Evolutionary conservation across 78 protist species (phyloP).

Genomic region (Dictyostelium firmibasis): DNA sequence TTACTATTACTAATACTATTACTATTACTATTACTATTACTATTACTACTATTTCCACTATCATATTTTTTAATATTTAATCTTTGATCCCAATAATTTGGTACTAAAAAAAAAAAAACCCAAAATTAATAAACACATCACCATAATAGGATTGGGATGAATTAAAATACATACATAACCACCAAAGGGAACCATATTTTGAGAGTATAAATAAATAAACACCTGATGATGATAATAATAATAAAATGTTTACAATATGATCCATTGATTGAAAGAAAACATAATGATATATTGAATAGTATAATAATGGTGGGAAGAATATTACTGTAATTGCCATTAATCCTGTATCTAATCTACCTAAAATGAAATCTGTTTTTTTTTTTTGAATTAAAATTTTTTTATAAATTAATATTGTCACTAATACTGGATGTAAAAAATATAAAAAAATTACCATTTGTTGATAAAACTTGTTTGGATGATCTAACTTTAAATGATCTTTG

Average conservation of each 20-base stretch:
- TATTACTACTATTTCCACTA: background rate
- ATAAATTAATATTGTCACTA: no score
- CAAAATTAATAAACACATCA: background rate
- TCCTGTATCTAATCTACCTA: slow-evolving; percentile 54
- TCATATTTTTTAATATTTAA: slow-evolving; percentile 4
- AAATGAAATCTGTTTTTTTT: slow-evolving; percentile 5
- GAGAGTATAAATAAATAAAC: background rate
- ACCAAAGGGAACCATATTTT: slow-evolving; percentile 33
- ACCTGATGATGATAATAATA: slow-evolving; percentile 9
- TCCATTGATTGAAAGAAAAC: background rate
- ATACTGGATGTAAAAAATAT: no score
- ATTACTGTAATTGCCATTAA: slow-evolving; percentile 26
- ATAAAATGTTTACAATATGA: background rate
- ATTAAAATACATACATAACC: slow-evolving; percentile 1
- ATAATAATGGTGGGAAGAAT: slow-evolving; percentile 17
- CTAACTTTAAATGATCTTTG: slow-evolving; percentile 42
- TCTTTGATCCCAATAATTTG: slow-evolving; percentile 20
- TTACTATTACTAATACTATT: background rate
- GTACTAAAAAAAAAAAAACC: background rate
- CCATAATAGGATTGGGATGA: background rate
- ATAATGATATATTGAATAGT: slow-evolving; percentile 20
- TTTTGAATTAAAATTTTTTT: no score
- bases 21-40: background rate
- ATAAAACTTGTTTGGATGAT: slow-evolving; percentile 16
- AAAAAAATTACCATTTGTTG: slow-evolving; percentile 42